Conservation (phyloP, 768 basidiomycete species). For the Mycena capillaripes region DNA sequence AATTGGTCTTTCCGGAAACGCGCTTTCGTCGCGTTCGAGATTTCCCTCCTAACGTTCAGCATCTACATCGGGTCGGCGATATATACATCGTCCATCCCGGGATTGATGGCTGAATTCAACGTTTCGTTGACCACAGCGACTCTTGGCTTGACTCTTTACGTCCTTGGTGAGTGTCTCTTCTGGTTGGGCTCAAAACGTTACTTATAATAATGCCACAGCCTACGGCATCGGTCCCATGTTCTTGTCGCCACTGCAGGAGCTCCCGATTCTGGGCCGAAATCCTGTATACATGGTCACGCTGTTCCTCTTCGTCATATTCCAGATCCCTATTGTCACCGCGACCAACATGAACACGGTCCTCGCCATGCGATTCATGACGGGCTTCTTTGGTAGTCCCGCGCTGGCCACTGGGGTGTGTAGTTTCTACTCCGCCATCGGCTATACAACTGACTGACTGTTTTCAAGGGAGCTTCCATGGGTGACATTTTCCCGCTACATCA, state of each 20-base stretch:
- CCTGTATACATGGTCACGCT: constrained; percentile 50
- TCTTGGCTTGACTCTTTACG: constrained; percentile 45
- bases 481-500: constrained; percentile 31
- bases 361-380: constrained; percentile 50
- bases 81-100: constrained; percentile 46
- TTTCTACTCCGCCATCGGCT: too few species aligned
- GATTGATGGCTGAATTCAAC: constrained; percentile 43
- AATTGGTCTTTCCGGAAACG: constrained; percentile 49
- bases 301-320: constrained; percentile 47
- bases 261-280: constrained; percentile 49
- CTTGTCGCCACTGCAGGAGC: constrained; percentile 48
- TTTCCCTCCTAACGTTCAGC: constrained; percentile 50
- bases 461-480: constrained; percentile 24
- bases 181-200: not conserved
- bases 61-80: constrained; percentile 53
- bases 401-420: constrained; percentile 45
- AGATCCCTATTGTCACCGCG: constrained; percentile 50
- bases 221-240: constrained; percentile 47
- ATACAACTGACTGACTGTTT: too few species aligned
- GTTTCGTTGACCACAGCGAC: constrained; percentile 46
- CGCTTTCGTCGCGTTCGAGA: constrained; percentile 47
- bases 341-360: constrained; percentile 48
- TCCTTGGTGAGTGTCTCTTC: constrained; percentile 38
- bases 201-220: not conserved
- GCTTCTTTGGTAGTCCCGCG: constrained; percentile 49